Evolutionary conservation across 805 yeast species (phyloP).

Genomic region (Ascoidea rubescens): DNA sequence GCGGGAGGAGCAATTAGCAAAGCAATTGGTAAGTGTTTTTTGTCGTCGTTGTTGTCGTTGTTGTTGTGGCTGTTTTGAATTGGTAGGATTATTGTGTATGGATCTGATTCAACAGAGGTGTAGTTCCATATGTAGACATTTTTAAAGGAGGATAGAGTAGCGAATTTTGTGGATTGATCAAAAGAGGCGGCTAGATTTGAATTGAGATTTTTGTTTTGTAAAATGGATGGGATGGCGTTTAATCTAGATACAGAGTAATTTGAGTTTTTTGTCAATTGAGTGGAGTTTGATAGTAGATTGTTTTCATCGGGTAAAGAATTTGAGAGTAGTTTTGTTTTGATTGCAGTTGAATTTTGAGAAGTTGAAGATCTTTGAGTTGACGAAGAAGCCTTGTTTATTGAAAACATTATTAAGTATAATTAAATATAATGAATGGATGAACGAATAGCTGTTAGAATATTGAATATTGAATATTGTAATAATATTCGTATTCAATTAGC

Average conservation of each 20-base stretch:
- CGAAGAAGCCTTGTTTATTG: neutral
- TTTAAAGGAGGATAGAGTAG: slow-evolving; percentile 33
- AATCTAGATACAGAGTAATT: slow-evolving; percentile 43
- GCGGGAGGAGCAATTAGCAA: slow-evolving; percentile 43
- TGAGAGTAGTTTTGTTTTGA: neutral
- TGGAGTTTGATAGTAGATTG: slow-evolving; percentile 16
- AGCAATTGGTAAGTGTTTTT: slow-evolving; percentile 33
- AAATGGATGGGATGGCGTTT: slow-evolving; percentile 36
- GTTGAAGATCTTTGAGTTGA: neutral
- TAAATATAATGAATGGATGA: neutral
- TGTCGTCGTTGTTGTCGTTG: slow-evolving; percentile 13
- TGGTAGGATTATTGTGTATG: slow-evolving; percentile 42
- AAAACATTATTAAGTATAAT: neutral
- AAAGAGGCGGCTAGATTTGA: slow-evolving; percentile 22
- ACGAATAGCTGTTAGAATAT: neutral
- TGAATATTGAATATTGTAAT: neutral
- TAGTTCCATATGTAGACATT: slow-evolving; percentile 58
- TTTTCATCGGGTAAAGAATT: slow-evolving; percentile 28
- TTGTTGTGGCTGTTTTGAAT: slow-evolving; percentile 6
- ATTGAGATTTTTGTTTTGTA: slow-evolving; percentile 13
- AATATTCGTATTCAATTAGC: neutral
- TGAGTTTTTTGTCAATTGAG: slow-evolving; percentile 44
- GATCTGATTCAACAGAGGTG: slow-evolving; percentile 43
- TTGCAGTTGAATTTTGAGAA: neutral
- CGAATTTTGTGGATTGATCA: slow-evolving; percentile 33